Base-by-base conservation (phyloP, 441 rosid species). In the Metrosideros polymorpha region DNA sequence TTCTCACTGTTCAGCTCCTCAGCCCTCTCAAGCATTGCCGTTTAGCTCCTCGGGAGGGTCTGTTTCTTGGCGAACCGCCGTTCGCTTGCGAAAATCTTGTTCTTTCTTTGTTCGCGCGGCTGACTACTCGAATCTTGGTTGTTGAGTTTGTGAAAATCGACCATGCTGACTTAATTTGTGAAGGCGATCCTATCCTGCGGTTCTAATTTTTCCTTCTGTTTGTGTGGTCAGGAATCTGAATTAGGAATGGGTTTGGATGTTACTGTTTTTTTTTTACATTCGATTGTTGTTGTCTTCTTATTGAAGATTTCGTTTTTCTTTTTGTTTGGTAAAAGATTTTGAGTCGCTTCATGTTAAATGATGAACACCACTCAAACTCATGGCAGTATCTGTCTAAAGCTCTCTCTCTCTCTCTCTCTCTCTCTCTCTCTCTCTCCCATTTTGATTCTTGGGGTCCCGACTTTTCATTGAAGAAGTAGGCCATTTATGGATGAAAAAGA, bases 131-230 rank as follows among this genome's bases (percentile, higher is more conserved):
- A 39, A 39, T 39, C 0, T 71, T 22, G n/a, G 49, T 71, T 12
- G n/a, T 39, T 39, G 79, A 39, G 39, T 22, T 71, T 71, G 47
- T 22, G 47, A 35, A 24, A 22, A 71, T 39, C 79, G 12, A 39
- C 79, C 42, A 17, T 5, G 5, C n/a, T 0, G 47, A 0, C 17
- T 22, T 39, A 0, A 12, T 22, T 71, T 39, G 49, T 22, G 1
- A 39, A 39, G 47, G 47, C 6, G 3, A 71, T 25, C 43, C 76
- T 63, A 30, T 18, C 76, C 32, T 18, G 76, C 22, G 4, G 43
- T 32, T 63, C 47, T 71, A 47, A 47, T 42, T 71, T 6, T 71
- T 71, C 79, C 47, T 71, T 71, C 79, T 71, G n/a, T 71, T 39
- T 10, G 47, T 42, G 9, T 35, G n/a, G 17, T 71, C 49, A 39